Base-by-base conservation (phyloP, 495 filamentous ascomycete species). In the Talaromyces adpressus region DNA sequence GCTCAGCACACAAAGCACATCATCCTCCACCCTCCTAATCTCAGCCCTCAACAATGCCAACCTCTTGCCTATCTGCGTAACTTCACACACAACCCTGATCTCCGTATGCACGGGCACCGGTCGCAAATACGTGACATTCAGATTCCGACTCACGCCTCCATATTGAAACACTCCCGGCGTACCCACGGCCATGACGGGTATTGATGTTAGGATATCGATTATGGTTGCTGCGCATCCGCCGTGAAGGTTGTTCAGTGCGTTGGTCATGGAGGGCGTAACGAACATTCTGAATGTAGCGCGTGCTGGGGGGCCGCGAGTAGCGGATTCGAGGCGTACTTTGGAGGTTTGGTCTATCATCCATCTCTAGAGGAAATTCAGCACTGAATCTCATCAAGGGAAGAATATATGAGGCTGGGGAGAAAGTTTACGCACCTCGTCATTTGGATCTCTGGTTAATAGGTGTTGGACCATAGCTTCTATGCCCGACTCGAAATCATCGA, bases 181-280 rank as follows among this genome's bases (percentile, higher is more conserved):
- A 12, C 82, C 79, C 36, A 87, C 72, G 0, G 86, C 81, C 6
- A 81, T 69, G 18, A 91, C 71, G 14, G 85, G 76, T n/a, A 77
- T 68, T 4, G 82, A 83, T 0, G 90, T 90, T 66, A 87, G 82
- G 22, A 84, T 70, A 70, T 91, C 89, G 67, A 91, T 85, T 2
- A 91, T 70, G 0, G 87, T 85, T 0, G 89, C 83, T 0, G 82
- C 78, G 66, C 84, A 87, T 5, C 89, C 90, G 41, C 90, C 90
- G 68, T 92, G 90, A 12, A 93, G 73, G 70, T 81, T 89, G 0
- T 75, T 76, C 11, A 86, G 61, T 11, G 75, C 71, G 70, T 91
- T 92, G 74, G 75, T 78, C 63, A 89, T 81, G 2, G 73, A 53
- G 0, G 79, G 78, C 16, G 81, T 74, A 27, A 88, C 77, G 34